Evolutionary conservation across 441 rosid genomes (phyloP).

Genomic region (Jatropha multifida): DNA sequence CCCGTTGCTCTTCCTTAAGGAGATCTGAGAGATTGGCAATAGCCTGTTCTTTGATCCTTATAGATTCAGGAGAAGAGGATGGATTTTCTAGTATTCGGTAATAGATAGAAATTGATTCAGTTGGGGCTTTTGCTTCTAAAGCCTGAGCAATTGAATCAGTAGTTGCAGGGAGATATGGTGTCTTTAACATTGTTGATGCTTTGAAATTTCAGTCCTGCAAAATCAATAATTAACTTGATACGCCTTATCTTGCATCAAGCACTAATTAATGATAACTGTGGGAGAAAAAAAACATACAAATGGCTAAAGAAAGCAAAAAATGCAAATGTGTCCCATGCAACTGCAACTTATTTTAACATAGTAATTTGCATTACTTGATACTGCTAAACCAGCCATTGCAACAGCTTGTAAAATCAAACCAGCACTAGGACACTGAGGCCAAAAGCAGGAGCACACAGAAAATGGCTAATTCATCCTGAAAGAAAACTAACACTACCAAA

Average conservation of each 20-base stretch:
- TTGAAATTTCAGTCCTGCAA: slow-evolving; percentile 32
- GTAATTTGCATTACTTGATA: background rate
- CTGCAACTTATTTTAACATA: background rate
- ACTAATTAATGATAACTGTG: background rate
- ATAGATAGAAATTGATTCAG: slow-evolving; percentile 66
- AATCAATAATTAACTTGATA: slow-evolving; percentile 11
- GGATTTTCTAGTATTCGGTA: slow-evolving; percentile 73
- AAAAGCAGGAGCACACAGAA: background rate
- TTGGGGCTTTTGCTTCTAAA: slow-evolving; percentile 59
- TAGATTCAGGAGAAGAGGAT: slow-evolving; percentile 76
- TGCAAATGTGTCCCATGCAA: background rate
- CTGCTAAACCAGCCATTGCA: background rate
- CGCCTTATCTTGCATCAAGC: slow-evolving; percentile 1
- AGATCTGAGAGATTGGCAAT: slow-evolving; percentile 74
- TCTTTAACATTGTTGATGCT: slow-evolving; percentile 39
- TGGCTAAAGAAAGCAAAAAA: background rate
- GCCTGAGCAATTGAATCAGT: slow-evolving; percentile 70
- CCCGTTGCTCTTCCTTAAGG: slow-evolving; percentile 74
- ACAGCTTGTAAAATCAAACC: background rate
- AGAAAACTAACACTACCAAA: background rate
- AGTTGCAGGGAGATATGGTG: slow-evolving; percentile 69
- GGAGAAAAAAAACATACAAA: background rate
- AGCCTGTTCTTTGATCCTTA: slow-evolving; percentile 79
- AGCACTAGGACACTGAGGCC: background rate
- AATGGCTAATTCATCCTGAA: background rate